phyloP scores from a whole-genome alignment of 1,284 basidiomycete genomes.

The Puccinia brachypodii region DNA sequence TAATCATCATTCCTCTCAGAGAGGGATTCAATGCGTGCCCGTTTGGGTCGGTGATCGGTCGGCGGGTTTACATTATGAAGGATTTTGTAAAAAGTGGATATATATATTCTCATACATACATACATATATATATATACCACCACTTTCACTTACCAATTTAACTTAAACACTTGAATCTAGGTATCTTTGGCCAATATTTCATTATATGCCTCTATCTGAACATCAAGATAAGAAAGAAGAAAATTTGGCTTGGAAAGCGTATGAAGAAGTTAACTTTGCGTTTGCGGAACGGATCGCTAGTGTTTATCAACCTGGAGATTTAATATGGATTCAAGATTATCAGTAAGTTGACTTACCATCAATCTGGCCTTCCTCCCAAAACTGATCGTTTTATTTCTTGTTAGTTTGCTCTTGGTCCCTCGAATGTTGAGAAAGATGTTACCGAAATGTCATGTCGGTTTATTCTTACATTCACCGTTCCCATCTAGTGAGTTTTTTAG shows the following conservation, averaged over 20 bases:
- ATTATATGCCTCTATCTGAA: conserved; percentile 72
- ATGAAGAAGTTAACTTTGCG: conserved; percentile 78
- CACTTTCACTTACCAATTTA: not conserved
- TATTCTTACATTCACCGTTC: conserved; percentile 97
- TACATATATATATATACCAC: not conserved
- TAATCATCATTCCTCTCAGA: conserved; percentile 61
- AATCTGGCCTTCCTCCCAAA: not conserved
- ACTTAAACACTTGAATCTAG: conserved; percentile 44
- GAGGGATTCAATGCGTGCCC: conserved; percentile 69
- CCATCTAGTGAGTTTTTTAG: conserved; percentile 95
- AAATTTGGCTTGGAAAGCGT: conserved; percentile 74
- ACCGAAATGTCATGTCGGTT: conserved; percentile 74
- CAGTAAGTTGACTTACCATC: conserved; percentile 60
- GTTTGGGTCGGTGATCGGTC: conserved; percentile 89
- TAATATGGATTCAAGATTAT: conserved; percentile 65
- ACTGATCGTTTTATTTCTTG: not conserved
- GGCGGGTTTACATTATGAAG: conserved; percentile 84
- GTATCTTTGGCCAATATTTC: conserved; percentile 97
- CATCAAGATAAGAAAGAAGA: conserved; percentile 69
- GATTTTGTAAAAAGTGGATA: conserved; percentile 95
- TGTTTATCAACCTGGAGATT: conserved; percentile 82
- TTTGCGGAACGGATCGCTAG: conserved; percentile 76
- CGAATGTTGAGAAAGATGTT: conserved; percentile 75
- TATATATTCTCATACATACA: conserved; percentile 51
- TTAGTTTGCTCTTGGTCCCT: conserved; percentile 74